phyloP scores from a whole-genome alignment of 2,329 filamentous ascomycete species.

The Xylogone sp. region DNA sequence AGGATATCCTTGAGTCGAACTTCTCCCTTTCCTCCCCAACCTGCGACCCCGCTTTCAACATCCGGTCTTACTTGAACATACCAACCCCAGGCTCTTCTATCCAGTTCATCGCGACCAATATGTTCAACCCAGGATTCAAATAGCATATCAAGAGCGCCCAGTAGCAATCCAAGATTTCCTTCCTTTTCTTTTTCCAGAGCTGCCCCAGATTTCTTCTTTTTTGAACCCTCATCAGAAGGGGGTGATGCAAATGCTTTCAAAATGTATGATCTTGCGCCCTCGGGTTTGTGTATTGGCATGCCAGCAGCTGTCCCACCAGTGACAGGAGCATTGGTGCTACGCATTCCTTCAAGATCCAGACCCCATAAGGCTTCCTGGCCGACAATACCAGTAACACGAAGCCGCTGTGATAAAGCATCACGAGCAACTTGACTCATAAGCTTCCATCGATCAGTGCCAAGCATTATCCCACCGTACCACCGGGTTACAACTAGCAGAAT shows the following conservation, averaged over 20 bases:
- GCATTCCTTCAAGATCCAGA: slow-evolving; percentile 49
- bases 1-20: slow-evolving; percentile 66
- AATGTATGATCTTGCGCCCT: slow-evolving; percentile 60
- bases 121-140: slow-evolving; percentile 71
- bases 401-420: slow-evolving; percentile 49
- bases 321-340: slow-evolving; percentile 11
- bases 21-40: slow-evolving; percentile 79
- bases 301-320: slow-evolving; percentile 37
- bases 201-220: slow-evolving; percentile 51
- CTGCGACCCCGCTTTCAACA: slow-evolving; percentile 67
- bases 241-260: slow-evolving; percentile 53
- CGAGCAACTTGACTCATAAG: slow-evolving; percentile 56
- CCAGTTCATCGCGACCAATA: slow-evolving; percentile 62
- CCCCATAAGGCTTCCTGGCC: slow-evolving; percentile 58
- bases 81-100: slow-evolving; percentile 76
- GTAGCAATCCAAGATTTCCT: slow-evolving; percentile 63
- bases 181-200: slow-evolving; percentile 58
- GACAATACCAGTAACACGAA: slow-evolving; percentile 37
- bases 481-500: slow-evolving; percentile 55
- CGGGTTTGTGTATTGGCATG: slow-evolving; percentile 71
- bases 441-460: slow-evolving; percentile 59
- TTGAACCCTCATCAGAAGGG: slow-evolving; percentile 16
- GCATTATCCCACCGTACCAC: slow-evolving; percentile 60
- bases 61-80: slow-evolving; percentile 74
- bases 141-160: slow-evolving; percentile 68